Evolutionary conservation across 495 filamentous ascomycete genomes (phyloP).

Genomic region (Penicillium antarcticum): DNA sequence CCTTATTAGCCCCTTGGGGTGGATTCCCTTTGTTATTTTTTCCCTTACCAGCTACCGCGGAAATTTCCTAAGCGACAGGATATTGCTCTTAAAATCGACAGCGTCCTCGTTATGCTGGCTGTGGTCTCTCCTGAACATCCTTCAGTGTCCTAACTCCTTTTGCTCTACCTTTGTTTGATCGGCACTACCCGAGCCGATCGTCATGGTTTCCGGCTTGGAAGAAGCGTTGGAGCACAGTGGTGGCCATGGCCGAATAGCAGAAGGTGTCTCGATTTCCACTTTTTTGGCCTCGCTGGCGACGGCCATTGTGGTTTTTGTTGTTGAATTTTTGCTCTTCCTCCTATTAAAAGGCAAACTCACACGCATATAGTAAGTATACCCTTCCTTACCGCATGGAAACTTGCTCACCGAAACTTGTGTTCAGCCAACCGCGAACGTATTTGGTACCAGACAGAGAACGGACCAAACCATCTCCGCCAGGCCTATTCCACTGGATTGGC

Average conservation of each 20-base stretch:
- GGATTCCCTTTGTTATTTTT: slow-evolving; percentile 2
- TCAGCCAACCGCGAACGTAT: slow-evolving; percentile 81
- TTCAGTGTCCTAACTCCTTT: not conserved
- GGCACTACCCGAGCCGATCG: slow-evolving; percentile 6
- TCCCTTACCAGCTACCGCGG: not conserved
- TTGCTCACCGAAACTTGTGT: not conserved
- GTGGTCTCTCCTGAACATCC: not conserved
- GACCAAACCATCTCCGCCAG: slow-evolving; percentile 66
- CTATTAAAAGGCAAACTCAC: slow-evolving; percentile 73
- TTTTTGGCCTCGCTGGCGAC: slow-evolving; percentile 76
- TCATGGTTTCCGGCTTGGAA: slow-evolving; percentile 31
- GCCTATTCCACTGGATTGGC: slow-evolving; percentile 64
- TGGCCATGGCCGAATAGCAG: slow-evolving; percentile 40
- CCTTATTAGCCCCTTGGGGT: slow-evolving; percentile 7
- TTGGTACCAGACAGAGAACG: slow-evolving; percentile 86
- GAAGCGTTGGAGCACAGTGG: slow-evolving; percentile 37
- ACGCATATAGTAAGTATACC: slow-evolving; percentile 72
- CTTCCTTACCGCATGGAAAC: not conserved
- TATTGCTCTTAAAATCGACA: not conserved
- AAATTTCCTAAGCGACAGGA: not conserved
- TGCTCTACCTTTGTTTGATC: not conserved
- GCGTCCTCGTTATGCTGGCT: not conserved
- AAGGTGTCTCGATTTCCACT: slow-evolving; percentile 47
- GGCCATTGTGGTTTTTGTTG: slow-evolving; percentile 70
- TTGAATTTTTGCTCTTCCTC: slow-evolving; percentile 74